Evolutionary conservation across 805 yeast genomes (phyloP).

Genomic region (Yamadazyma sp.): DNA sequence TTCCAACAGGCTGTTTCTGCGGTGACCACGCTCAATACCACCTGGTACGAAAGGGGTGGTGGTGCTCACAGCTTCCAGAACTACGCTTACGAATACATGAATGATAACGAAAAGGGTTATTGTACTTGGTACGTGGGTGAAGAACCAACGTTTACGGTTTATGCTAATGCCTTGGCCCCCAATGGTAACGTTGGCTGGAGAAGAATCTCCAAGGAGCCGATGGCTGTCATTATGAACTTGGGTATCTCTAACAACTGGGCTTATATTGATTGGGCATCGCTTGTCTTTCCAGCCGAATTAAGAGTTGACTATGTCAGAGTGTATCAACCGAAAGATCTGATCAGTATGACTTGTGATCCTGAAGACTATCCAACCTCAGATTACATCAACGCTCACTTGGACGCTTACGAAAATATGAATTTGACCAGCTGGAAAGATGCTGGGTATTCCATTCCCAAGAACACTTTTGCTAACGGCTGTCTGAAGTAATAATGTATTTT

Average conservation of each 20-base stretch:
- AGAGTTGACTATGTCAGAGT: slow-evolving; percentile 82
- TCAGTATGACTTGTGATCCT: slow-evolving; percentile 82
- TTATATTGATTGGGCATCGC: slow-evolving; percentile 83
- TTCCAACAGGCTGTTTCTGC: slow-evolving; percentile 91
- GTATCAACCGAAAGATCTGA: slow-evolving; percentile 76
- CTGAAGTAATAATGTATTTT: slow-evolving; percentile 11
- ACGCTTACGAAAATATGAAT: slow-evolving; percentile 70
- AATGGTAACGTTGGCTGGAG: slow-evolving; percentile 90
- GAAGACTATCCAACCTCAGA: slow-evolving; percentile 78
- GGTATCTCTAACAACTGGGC: slow-evolving; percentile 94
- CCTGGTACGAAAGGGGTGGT: slow-evolving; percentile 77
- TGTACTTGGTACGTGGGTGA: slow-evolving; percentile 86
- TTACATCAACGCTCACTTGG: slow-evolving; percentile 69
- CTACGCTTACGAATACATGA: slow-evolving; percentile 75
- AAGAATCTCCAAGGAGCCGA: slow-evolving; percentile 82
- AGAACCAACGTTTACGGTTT: slow-evolving; percentile 69
- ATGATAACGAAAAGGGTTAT: slow-evolving; percentile 65
- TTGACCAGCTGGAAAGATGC: slow-evolving; percentile 72
- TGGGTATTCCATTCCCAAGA: slow-evolving; percentile 55
- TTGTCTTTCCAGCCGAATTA: slow-evolving; percentile 76
- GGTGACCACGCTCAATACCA: slow-evolving; percentile 69
- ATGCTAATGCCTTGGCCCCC: slow-evolving; percentile 77
- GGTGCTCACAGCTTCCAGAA: slow-evolving; percentile 58
- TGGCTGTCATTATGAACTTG: slow-evolving; percentile 83
- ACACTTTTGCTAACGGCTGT: slow-evolving; percentile 29